Base-by-base conservation (phyloP, 2,329 filamentous ascomycete species). In the Venturia carpophila region DNA sequence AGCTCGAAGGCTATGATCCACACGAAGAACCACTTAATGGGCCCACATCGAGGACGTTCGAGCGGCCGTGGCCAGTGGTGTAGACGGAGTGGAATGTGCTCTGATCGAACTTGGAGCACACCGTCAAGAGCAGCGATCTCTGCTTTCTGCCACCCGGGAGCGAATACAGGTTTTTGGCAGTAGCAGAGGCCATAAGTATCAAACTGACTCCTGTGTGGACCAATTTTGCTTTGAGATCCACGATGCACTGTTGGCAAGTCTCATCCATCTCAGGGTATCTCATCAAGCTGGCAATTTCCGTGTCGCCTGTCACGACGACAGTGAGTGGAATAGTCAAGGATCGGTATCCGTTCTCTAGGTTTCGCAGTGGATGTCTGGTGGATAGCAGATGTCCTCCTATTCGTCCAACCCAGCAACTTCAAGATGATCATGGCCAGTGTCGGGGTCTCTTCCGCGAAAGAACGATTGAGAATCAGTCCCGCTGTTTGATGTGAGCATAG, bases 1-100 rank as follows among this genome's bases (percentile, higher is more conserved):
- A 63, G 17, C n/a, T 55, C 41, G 27, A 2, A 52, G 30, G 52
- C 30, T 58, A 13, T 39, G 30, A 34, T 58, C 52, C 52, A 58
- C 52, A 58, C 15, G 52, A 58, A 19, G 52, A 37, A 58, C 60
- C 60, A 61, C 34, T 45, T 61, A 42, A 61, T 3, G 60, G 39
- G 11, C 24, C 60, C 21, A 42, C 24, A 61, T 45, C 37, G 60
- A 27, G 4, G n/a, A 15, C 3, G 7, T 30, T 30, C 37, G 37
- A 19, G 34, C 60, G 10, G n/a, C 27, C 24, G 5, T 56, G 37
- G 9, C 21, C 13, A 21, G 37, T 19, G 17, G 7, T 43, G 37
- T 43, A 5, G 30, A 5, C 37, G 52, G 17, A 24, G 15, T 37
- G 27, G 9, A 24, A 11, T 27, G 37, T 58, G 52, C 52, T 58